Evolutionary conservation across 129 eudicot genomes (phyloP), one percentile per base, ranked within the genome.

Genomic region (Pulicaria dysenterica): DNA sequence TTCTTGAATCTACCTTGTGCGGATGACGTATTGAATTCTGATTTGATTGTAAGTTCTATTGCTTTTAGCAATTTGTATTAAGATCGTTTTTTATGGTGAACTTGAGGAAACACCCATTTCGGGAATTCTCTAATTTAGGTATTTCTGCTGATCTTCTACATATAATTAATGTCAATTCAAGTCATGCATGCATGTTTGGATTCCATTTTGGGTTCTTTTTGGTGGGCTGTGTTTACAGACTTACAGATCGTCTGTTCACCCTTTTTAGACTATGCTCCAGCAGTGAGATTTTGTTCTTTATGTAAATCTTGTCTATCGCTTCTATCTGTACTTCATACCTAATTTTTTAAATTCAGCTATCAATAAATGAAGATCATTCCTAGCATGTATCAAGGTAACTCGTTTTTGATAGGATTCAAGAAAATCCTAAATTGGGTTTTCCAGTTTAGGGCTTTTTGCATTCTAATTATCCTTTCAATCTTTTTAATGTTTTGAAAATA

Each of bases 141-240:
- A 55, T 37, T 72, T 57, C 7, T 64, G 64, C 9, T 64, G 51
- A 24, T 37, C 14, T 63, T 42, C 15, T 46, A 44, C 9, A 13
- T 65, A 4, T 46, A 7, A 36, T 65, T 19, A 62, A 45, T 62
- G 73, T 43, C 34, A 44, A 8, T 47, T 50, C 31, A 44, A 44
- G 37, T 72, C 49, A 49, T 70, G 70, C 76, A 77, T 68, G 81
- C 75, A 41, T 60, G 67, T 40, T 70, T 79, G 49, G 54, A 60
- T 54, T 64, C 31, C 42, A 48, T 43, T 47, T 56, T 57, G 63
- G 47, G 14, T 17, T 34, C 8, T 40, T 14, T 7, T 5, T 7
- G 17, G 14, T 64, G 79, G 62, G 59, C 47, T 46, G 66, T 56
- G 15, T 38, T 44, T 53, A 41, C 5, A 64, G 50, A 16, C 36